Evolutionary conservation across 495 filamentous ascomycete genomes (phyloP).

Genomic region (Patellaria atrata): DNA sequence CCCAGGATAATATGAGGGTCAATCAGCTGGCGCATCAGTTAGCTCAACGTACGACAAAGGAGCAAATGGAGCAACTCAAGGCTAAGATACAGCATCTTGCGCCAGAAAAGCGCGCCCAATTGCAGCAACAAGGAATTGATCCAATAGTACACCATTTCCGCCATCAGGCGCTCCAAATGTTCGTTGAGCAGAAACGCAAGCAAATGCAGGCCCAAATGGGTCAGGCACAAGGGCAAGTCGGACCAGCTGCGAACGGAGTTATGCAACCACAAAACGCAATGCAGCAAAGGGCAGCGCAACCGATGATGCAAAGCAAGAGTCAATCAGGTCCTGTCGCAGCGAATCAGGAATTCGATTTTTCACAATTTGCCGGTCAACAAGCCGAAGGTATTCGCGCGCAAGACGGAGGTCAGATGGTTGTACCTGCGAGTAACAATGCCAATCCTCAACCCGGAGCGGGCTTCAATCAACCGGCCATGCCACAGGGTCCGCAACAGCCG

Average conservation of each 20-base stretch:
- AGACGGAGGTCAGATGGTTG: constrained; percentile 50
- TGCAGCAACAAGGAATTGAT: constrained; percentile 31
- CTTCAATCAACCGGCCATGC: constrained; percentile 27
- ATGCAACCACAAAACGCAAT: constrained; percentile 15
- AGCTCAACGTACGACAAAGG: constrained; percentile 26
- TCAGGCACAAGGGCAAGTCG: constrained; percentile 1
- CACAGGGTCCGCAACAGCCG: constrained; percentile 28
- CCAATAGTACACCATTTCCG: constrained; percentile 38
- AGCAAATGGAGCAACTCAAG: constrained; percentile 35
- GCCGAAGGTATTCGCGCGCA: constrained; percentile 47
- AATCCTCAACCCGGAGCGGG: constrained; percentile 32
- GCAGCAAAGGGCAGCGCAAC: constrained; percentile 31
- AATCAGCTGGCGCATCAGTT: constrained; percentile 31
- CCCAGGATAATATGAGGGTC: constrained; percentile 30
- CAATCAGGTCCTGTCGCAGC: constrained; percentile 30
- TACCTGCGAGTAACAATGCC: constrained; percentile 46
- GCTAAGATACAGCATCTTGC: constrained; percentile 28
- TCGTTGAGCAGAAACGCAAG: constrained; percentile 12
- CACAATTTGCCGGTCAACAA: constrained; percentile 46
- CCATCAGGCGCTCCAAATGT: constrained; percentile 31
- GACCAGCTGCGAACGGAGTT: no score
- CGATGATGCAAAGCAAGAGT: constrained; percentile 16
- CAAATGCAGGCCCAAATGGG: constrained; percentile 5
- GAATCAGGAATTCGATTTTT: constrained; percentile 34
- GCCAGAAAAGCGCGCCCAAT: constrained; percentile 31